Base-by-base conservation (phyloP, 768 basidiomycete genomes). In the Megacollybia marginata region DNA sequence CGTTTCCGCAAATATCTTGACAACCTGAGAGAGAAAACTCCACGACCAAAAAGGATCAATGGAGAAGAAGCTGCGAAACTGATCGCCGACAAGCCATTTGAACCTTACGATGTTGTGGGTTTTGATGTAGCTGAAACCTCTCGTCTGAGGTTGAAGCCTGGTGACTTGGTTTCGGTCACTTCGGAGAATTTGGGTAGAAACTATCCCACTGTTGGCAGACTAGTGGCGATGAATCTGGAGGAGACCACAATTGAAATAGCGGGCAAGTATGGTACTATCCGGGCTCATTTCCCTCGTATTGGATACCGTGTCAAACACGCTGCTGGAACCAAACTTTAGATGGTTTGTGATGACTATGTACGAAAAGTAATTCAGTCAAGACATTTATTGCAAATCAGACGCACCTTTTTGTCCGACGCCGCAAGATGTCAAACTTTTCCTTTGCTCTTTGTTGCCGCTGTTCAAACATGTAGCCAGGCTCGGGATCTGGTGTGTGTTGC, bases 231-330 rank as follows among this genome's bases (percentile, higher is more conserved):
- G 28, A 76, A 67, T 57, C 62, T 58, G 33, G 73, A 76, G 55
- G 74, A 81, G 55, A 60, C 72, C 15, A 72, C 75, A 1, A 57
- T 83, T 32, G 74, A 80, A 57, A 69, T 74, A 0, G 54, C 65
- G 42, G 73, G 69, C 2, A 52, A 61, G 1, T 60, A 62, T n/a
- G 74, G 73, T 5, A 51, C 60, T 7, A 52, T 78, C 16, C 69
- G 71, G 42, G 73, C 69, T 48, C 80, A 82, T 62, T 82, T 82
- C 60, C 80, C 82, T 33, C 63, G 76, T 12, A 57, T 75, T 33
- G 65, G 67, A 9, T 75, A 67, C 49, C 13, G 15, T 40, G 38
- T 40, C 38, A 40, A 40, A 40, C 18, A 5, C 8, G 38, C 18
- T 15, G 38, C 38, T 18, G 18, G 23, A 28, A 6, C 6, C 23